Percentiles rank a stretch among this genome's conserved stretches.
Conservation (phyloP, 352 stramenopile genomes). For the Globisporangium megalacanthum region DNA sequence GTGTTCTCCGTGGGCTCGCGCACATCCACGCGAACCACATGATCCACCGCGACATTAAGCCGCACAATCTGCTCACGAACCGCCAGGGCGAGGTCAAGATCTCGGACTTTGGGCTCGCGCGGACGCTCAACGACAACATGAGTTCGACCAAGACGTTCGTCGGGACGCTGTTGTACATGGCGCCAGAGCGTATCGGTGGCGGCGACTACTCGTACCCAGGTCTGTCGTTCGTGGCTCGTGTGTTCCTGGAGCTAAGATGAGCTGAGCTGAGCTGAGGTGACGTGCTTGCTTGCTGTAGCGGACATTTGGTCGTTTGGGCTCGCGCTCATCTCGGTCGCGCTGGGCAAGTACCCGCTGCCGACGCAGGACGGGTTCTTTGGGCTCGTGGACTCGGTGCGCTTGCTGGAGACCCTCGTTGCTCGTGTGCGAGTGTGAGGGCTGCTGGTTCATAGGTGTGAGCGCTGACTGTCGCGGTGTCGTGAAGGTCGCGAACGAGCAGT, state of each 20-base stretch:
- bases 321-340: constrained; percentile 68
- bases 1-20: constrained; percentile 69
- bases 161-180: constrained; percentile 93
- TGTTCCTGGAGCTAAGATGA: too few relatives aligned
- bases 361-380: constrained; percentile 86
- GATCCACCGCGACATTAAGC: constrained; percentile 92
- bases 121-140: constrained; percentile 69
- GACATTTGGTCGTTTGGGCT: constrained; percentile 86
- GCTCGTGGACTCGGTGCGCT: constrained; percentile 64
- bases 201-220: constrained; percentile 88
- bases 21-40: constrained; percentile 88
- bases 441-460: not conserved
- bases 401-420: not conserved
- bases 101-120: constrained; percentile 82
- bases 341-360: constrained; percentile 79
- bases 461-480: not conserved
- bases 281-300: constrained; percentile 12
- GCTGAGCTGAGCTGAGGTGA: too few relatives aligned
- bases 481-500: constrained; percentile 77
- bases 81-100: constrained; percentile 84
- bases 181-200: constrained; percentile 89
- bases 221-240: constrained; percentile 9
- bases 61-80: constrained; percentile 88
- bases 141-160: constrained; percentile 90
- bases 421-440: not conserved